Percentiles rank a stretch among this genome's conserved stretches.
Evolutionary conservation across 805 yeast genomes (phyloP).

Genomic region (Candida corydali): DNA sequence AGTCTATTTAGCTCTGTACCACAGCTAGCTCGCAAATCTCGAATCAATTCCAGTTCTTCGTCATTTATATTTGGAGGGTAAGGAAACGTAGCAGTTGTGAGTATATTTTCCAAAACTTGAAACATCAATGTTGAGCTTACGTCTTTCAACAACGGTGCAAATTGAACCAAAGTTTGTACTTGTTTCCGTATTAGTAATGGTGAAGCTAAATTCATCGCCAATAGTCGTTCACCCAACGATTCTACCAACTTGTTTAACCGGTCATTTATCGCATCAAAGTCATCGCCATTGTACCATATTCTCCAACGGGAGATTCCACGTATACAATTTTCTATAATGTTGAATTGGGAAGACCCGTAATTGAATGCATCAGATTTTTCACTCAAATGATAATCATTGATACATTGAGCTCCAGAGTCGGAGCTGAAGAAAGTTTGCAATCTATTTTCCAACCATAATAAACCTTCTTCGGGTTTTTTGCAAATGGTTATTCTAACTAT

Average conservation of each 20-base stretch:
- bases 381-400: conserved; percentile 50
- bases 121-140: conserved; percentile 65
- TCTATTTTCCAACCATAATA: conserved; percentile 75
- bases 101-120: conserved; percentile 75
- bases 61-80: conserved; percentile 65
- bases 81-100: conserved; percentile 80
- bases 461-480: conserved; percentile 75
- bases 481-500: conserved; percentile 85
- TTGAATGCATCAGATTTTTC: conserved; percentile 65
- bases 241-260: conserved; percentile 56
- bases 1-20: conserved; percentile 93
- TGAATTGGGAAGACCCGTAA: conserved; percentile 76
- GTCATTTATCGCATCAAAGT: conserved; percentile 49
- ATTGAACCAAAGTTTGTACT: conserved; percentile 89
- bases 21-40: conserved; percentile 86
- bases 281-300: conserved; percentile 72
- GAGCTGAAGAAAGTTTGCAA: conserved; percentile 71
- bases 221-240: conserved; percentile 65
- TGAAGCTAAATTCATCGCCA: conserved; percentile 71
- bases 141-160: conserved; percentile 84
- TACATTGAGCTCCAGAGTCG: conserved; percentile 59
- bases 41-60: conserved; percentile 72
- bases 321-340: conserved; percentile 82
- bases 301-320: conserved; percentile 95
- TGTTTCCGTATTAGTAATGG: conserved; percentile 81